phyloP scores from a whole-genome alignment of 139 green algal species.

The Chloropicon primus region DNA sequence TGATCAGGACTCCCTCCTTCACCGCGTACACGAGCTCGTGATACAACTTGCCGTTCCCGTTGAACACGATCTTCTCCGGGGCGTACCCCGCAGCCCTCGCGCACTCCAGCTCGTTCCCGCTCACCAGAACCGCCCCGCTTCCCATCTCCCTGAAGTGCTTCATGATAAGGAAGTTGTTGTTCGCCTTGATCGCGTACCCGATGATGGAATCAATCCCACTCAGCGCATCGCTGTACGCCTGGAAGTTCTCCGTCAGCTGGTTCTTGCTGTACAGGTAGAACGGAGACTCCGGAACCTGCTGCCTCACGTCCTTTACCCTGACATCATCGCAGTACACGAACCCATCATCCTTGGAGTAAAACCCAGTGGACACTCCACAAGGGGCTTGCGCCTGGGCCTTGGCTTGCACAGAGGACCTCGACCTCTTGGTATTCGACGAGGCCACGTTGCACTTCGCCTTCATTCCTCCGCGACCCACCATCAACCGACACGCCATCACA shows the following conservation, averaged over 20 bases:
- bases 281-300: slow-evolving; percentile 43
- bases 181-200: slow-evolving; percentile 93
- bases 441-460: no score
- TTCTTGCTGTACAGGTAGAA: slow-evolving; percentile 91
- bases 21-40: slow-evolving; percentile 80
- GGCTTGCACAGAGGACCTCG: no score
- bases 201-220: slow-evolving; percentile 74
- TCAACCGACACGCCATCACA: no score
- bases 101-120: slow-evolving; percentile 84
- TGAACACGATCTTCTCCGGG: slow-evolving; percentile 63
- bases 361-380: neutral
- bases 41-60: slow-evolving; percentile 93
- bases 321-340: slow-evolving; percentile 83
- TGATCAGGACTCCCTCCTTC: slow-evolving; percentile 73
- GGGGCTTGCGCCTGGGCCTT: no score
- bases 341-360: slow-evolving; percentile 37
- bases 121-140: slow-evolving; percentile 80
- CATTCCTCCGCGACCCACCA: no score
- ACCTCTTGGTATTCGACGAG: no score
- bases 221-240: slow-evolving; percentile 71
- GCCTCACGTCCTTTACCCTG: slow-evolving; percentile 67
- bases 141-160: slow-evolving; percentile 48
- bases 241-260: slow-evolving; percentile 45
- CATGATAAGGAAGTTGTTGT: slow-evolving; percentile 94
- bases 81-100: slow-evolving; percentile 72